phyloP scores from a whole-genome alignment of 2,329 filamentous ascomycete species.

The Purpureocillium lavendulum region DNA sequence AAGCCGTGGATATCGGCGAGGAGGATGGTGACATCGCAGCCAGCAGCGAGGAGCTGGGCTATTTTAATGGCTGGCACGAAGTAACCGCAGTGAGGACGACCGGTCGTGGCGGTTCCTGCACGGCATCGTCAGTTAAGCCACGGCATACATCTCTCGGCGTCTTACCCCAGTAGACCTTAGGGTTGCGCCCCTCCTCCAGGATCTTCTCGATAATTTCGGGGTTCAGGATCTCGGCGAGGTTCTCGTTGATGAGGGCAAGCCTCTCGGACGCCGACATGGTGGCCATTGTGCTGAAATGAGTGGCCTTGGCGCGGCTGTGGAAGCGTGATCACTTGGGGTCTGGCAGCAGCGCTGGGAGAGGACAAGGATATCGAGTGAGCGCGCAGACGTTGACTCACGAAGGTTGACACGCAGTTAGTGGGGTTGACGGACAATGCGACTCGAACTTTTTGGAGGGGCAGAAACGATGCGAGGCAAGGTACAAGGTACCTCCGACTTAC shows the following conservation, averaged over 20 bases:
- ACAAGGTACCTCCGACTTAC: too few relatives aligned
- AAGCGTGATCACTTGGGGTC: too few relatives aligned
- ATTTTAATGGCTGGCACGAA: conserved; percentile 85
- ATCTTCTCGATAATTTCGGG: conserved; percentile 74
- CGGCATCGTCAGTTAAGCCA: background rate
- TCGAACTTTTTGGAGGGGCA: background rate
- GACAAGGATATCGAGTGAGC: too few relatives aligned
- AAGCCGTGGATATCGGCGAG: conserved; percentile 70
- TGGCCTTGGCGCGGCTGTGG: background rate
- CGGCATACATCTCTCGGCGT: background rate
- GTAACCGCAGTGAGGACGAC: conserved; percentile 84
- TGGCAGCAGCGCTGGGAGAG: too few relatives aligned
- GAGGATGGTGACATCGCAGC: conserved; percentile 73
- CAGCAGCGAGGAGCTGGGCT: conserved; percentile 76
- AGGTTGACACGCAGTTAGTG: background rate
- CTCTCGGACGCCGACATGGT: conserved; percentile 43
- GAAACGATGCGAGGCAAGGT: too few relatives aligned
- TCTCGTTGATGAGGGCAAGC: conserved; percentile 68
- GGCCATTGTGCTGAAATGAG: conserved; percentile 10
- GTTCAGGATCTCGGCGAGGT: conserved; percentile 75
- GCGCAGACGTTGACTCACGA: background rate
- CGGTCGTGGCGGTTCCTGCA: conserved; percentile 71
- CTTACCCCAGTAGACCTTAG: conserved; percentile 77
- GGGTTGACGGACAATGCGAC: conserved; percentile 1
- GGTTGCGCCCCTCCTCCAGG: conserved; percentile 58